Percentiles rank a stretch among this genome's conserved stretches.
These are phyloP conservation scores for Rhexocercosporidium sp. DNA, from an alignment of 2,329 filamentous ascomycete species.

Conservation along the genomic window DNA sequence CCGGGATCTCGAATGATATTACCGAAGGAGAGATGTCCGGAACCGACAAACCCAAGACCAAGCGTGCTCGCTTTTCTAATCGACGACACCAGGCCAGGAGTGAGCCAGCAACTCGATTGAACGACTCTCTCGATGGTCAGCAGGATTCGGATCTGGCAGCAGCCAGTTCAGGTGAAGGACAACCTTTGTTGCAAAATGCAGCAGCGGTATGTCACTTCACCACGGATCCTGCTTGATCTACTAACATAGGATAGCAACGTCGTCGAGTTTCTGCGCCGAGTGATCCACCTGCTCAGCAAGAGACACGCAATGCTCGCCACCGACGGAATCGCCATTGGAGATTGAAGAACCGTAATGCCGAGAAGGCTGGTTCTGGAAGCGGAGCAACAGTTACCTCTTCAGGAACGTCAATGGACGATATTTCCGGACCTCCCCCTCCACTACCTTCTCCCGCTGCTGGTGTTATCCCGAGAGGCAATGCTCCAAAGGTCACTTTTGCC, in stretches of 20 bases:
- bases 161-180: constrained; percentile 33
- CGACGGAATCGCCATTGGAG: constrained; percentile 40
- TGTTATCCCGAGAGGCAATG: background rate
- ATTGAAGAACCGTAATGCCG: constrained; percentile 34
- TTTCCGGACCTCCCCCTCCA: constrained; percentile 18
- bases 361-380: constrained; percentile 20
- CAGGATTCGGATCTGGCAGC: constrained; percentile 33
- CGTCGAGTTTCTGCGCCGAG: constrained; percentile 40
- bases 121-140: constrained; percentile 33
- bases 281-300: constrained; percentile 34
- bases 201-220: constrained; percentile 21
- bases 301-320: constrained; percentile 27
- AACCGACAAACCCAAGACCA: constrained; percentile 27
- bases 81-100: constrained; percentile 37
- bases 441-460: constrained; percentile 22
- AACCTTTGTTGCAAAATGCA: constrained; percentile 25
- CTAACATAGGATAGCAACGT: constrained; percentile 29
- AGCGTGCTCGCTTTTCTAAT: constrained; percentile 27
- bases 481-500: constrained; percentile 14
- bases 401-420: constrained; percentile 24
- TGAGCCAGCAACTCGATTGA: constrained; percentile 29
- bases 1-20: constrained; percentile 18
- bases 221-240: constrained; percentile 8
- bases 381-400: constrained; percentile 22
- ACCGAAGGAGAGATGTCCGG: constrained; percentile 16